These are phyloP conservation scores for Coemansia umbellata DNA, from an alignment of 192 early-diverging fungal genomes.

Conservation along the genomic window DNA sequence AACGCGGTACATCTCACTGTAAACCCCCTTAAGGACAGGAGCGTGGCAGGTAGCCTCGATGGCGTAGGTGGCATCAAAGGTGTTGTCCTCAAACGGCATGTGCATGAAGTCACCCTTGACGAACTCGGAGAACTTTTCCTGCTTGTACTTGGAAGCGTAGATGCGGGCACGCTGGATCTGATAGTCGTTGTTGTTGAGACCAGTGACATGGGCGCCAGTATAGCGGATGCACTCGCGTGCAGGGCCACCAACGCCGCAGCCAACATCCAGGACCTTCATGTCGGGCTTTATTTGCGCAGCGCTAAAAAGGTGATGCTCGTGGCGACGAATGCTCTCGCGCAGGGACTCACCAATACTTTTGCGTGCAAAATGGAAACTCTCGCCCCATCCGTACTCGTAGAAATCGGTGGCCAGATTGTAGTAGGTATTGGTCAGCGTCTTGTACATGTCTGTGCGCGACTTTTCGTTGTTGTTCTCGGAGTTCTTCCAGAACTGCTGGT, in stretches of 20 bases:
- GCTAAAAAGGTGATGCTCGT: constrained; percentile 85
- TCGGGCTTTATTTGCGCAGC: constrained; percentile 65
- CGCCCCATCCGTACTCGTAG: constrained; percentile 86
- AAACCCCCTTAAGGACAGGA: constrained; percentile 77
- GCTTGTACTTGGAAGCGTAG: constrained; percentile 66
- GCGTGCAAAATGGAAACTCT: constrained; percentile 89
- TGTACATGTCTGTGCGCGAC: constrained; percentile 59
- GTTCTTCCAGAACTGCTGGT: constrained; percentile 68
- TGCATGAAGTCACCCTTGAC: constrained; percentile 86
- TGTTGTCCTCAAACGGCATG: constrained; percentile 79
- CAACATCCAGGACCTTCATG: constrained; percentile 83
- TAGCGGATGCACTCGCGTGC: constrained; percentile 90
- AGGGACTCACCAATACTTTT: constrained; percentile 74
- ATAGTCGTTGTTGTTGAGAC: constrained; percentile 97
- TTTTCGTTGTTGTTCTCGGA: constrained; percentile 59
- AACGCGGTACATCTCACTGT: constrained; percentile 84
- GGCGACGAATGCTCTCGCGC: constrained; percentile 77
- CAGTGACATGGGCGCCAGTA: constrained; percentile 83
- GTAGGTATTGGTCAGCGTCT: constrained; percentile 72
- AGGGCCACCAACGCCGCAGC: constrained; percentile 95
- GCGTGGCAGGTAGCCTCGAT: constrained; percentile 96
- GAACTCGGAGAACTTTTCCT: constrained; percentile 58
- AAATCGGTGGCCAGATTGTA: constrained; percentile 83
- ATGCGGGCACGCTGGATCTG: constrained; percentile 77
- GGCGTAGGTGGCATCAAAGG: constrained; percentile 90